phyloP scores from a whole-genome alignment of 1,139 yeast species.

The Yamadazyma mexicana region DNA sequence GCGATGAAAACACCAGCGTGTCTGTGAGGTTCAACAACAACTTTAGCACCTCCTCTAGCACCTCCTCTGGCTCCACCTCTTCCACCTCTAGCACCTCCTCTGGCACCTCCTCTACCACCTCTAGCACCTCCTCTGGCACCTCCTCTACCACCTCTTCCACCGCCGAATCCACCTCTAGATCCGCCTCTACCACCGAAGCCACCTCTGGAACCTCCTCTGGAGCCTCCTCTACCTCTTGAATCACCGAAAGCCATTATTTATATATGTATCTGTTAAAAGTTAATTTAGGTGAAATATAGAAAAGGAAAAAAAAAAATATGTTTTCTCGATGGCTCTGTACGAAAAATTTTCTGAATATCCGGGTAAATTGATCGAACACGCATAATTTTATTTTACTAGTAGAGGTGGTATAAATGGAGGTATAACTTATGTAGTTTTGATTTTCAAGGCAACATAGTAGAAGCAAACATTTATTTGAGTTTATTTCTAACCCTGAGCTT shows the following conservation, averaged over 20 bases:
- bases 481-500: neutral
- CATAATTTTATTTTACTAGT: slow-evolving; percentile 10
- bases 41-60: slow-evolving; percentile 86
- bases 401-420: neutral
- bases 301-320: slow-evolving; percentile 4
- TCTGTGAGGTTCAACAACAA: slow-evolving; percentile 96
- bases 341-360: slow-evolving; percentile 14
- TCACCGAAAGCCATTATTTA: slow-evolving; percentile 32
- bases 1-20: slow-evolving; percentile 98
- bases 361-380: slow-evolving; percentile 21
- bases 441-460: no score
- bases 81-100: slow-evolving; percentile 61
- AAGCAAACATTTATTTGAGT: neutral
- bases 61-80: slow-evolving; percentile 80
- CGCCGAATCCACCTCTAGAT: slow-evolving; percentile 35
- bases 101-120: slow-evolving; percentile 43
- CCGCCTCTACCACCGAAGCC: slow-evolving; percentile 28
- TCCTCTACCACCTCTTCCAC: slow-evolving; percentile 48
- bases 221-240: slow-evolving; percentile 51
- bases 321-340: slow-evolving; percentile 13
- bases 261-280: slow-evolving; percentile 5
- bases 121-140: slow-evolving; percentile 31
- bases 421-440: neutral
- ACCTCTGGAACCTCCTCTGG: slow-evolving; percentile 30
- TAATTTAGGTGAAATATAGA: slow-evolving; percentile 2